Evolutionary conservation across 2,329 filamentous ascomycete species (phyloP).

Genomic region (Clarireedia homoeocarpa): DNA sequence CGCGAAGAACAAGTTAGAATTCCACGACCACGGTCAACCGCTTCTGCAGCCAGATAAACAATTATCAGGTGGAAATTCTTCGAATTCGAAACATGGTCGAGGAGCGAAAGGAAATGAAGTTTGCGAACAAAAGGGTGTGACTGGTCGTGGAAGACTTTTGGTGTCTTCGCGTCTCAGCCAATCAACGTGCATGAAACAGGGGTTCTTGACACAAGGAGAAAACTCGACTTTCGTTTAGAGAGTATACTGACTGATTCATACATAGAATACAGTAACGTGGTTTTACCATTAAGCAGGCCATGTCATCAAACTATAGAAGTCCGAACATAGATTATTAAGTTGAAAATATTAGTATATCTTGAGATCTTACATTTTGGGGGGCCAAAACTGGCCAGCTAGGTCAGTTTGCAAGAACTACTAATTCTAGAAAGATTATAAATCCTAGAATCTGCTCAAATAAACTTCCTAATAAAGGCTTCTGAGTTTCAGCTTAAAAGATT

Average conservation of each 20-base stretch:
- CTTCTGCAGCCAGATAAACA: not conserved
- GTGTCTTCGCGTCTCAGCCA: not conserved
- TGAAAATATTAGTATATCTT: too few relatives aligned
- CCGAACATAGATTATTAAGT: too few relatives aligned
- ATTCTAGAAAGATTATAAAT: too few relatives aligned
- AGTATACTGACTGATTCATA: too few relatives aligned
- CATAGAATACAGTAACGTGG: too few relatives aligned
- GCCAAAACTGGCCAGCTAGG: too few relatives aligned
- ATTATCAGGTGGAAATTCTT: not conserved
- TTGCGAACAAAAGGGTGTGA: not conserved
- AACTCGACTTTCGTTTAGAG: not conserved
- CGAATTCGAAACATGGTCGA: not conserved
- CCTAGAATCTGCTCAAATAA: too few relatives aligned
- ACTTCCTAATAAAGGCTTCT: too few relatives aligned
- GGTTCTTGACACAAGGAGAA: not conserved
- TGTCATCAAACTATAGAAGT: too few relatives aligned
- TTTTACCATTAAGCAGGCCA: too few relatives aligned
- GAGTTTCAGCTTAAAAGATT: not conserved
- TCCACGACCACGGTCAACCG: not conserved
- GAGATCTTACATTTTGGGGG: too few relatives aligned
- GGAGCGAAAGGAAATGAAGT: not conserved
- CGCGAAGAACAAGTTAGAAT: not conserved
- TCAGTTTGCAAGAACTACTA: too few relatives aligned
- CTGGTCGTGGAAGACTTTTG: not conserved
- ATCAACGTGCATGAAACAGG: constrained; percentile 1